A percentile compares a stretch with the other conserved stretches of the same genome.
Conservation (phyloP, 2,329 filamentous ascomycete genomes). For the Hortaea sp. region DNA sequence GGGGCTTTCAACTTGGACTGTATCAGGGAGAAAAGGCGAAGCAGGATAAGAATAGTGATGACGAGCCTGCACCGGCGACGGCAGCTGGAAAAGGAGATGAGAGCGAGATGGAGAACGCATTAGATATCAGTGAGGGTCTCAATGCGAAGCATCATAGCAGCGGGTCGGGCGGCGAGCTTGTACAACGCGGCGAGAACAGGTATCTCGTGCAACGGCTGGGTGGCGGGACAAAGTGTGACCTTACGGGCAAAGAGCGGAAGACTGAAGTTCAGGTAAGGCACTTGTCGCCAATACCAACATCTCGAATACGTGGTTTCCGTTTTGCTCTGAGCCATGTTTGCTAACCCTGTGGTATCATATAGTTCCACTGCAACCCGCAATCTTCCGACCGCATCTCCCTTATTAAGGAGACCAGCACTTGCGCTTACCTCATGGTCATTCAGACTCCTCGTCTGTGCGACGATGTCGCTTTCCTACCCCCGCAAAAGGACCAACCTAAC, state of each 20-base stretch:
- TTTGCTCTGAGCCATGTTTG: too few relatives aligned
- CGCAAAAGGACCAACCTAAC: slow-evolving; percentile 66
- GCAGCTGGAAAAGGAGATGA: neutral
- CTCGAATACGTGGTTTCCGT: too few relatives aligned
- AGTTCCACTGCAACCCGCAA: slow-evolving; percentile 69
- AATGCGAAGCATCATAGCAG: slow-evolving; percentile 42
- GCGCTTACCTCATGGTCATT: slow-evolving; percentile 85
- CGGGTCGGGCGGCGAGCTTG: slow-evolving; percentile 37
- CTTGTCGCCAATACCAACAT: too few relatives aligned
- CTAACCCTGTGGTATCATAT: too few relatives aligned
- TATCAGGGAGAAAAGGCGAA: slow-evolving; percentile 31
- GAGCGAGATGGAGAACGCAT: slow-evolving; percentile 15
- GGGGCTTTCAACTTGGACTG: slow-evolving; percentile 67
- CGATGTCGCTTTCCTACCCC: slow-evolving; percentile 77
- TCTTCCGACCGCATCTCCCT: slow-evolving; percentile 69
- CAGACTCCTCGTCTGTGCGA: slow-evolving; percentile 81
- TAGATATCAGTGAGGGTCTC: slow-evolving; percentile 20
- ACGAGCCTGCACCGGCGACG: slow-evolving; percentile 11
- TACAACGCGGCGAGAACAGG: slow-evolving; percentile 71
- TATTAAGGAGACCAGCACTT: slow-evolving; percentile 89
- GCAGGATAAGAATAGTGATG: slow-evolving; percentile 16
- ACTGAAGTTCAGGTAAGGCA: slow-evolving; percentile 62
- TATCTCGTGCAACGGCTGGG: slow-evolving; percentile 77
- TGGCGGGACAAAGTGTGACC: slow-evolving; percentile 73
- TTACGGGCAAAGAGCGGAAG: slow-evolving; percentile 70